These are phyloP conservation scores for Neophaeococcomyces mojaviensis DNA, from an alignment of 2,329 filamentous ascomycete species.

Conservation along the genomic window DNA sequence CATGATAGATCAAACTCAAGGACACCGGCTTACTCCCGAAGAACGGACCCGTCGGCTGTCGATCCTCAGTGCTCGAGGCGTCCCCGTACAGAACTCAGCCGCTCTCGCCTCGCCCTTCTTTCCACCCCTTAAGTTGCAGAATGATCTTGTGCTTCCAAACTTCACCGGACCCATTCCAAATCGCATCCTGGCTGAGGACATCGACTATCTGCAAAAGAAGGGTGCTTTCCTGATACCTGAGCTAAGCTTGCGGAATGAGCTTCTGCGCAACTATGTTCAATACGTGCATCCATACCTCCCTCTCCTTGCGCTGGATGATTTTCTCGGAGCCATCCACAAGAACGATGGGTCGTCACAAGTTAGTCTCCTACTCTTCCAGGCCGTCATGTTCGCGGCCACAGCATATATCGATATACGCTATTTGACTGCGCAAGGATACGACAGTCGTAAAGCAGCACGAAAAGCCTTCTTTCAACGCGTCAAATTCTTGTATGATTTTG, in stretches of 20 bases:
- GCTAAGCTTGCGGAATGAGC: slow-evolving; percentile 63
- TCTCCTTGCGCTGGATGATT: slow-evolving; percentile 61
- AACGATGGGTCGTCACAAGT: slow-evolving; percentile 64
- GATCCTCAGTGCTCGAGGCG: slow-evolving; percentile 12
- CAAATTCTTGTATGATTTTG: slow-evolving; percentile 83
- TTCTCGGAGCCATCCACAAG: slow-evolving; percentile 50
- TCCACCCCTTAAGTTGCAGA: slow-evolving; percentile 44
- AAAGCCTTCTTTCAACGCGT: slow-evolving; percentile 81
- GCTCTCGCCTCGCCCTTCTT: slow-evolving; percentile 29
- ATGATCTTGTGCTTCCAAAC: slow-evolving; percentile 45
- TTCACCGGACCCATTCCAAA: slow-evolving; percentile 75
- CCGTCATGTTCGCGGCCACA: slow-evolving; percentile 87
- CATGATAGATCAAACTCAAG: slow-evolving; percentile 41
- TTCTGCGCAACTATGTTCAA: slow-evolving; percentile 75
- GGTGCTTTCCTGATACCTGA: slow-evolving; percentile 73
- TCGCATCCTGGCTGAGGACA: slow-evolving; percentile 71
- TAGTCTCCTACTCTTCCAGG: slow-evolving; percentile 83
- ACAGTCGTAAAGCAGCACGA: slow-evolving; percentile 69
- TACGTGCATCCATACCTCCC: slow-evolving; percentile 95
- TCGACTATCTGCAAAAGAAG: slow-evolving; percentile 75
- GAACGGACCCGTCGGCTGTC: slow-evolving; percentile 40
- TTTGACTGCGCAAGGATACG: slow-evolving; percentile 69
- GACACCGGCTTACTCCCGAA: slow-evolving; percentile 36
- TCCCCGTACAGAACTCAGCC: slow-evolving; percentile 11
- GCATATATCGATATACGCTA: slow-evolving; percentile 78